Base-by-base conservation (phyloP, 495 filamentous ascomycete species). In the Terfezia claveryi region DNA sequence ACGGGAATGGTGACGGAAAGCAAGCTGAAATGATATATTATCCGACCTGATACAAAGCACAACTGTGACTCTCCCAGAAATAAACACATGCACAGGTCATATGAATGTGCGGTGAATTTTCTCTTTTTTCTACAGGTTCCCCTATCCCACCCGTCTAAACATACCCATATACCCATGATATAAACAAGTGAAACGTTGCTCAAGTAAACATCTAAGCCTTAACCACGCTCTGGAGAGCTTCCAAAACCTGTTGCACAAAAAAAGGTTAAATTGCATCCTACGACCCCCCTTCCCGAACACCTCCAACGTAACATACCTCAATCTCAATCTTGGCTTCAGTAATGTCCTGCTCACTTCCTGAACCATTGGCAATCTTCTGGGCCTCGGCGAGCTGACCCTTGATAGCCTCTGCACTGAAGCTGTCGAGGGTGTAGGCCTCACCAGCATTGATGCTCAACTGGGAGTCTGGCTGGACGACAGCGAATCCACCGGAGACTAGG, bases 301-400 rank as follows among this genome's bases (percentile, higher is more conserved):
- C 44, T 49, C 44, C 3, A 7, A 2, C 8, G n/a, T 10, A 52
- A 62, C 74, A 58, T 72, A 94, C 91, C 83, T 96, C 91, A 59
- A 99, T 72, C 75, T 99, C 92, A 68, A 96, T 85, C 77, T 91
- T 95, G 56, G 91, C 91, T 78, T 96, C 91, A 55, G 87, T 88
- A 69, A 94, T 84, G 66, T 99, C 91, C 72, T 87, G 83, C 78
- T 96, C 91, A 68, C 87, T 94, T 63, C 91, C 91, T 66, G 75
- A 78, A 61, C 91, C 91, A 67, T 72, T 75, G 57, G 82, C 86
- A 70, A 96, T 83, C 80, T 94, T 95, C 73, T 93, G 84, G 57
- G 89, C 85, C 73, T 99, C 91, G 54, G 82, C 69, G 58, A 96
- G 82, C 73, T 94, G 83, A 57, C 80, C 77, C 61, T 74, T 70